A percentile compares a stretch with the other conserved stretches of the same genome.
phyloP scores from a whole-genome alignment of 2,329 filamentous ascomycete genomes.

The Boeremia lycopersici region DNA sequence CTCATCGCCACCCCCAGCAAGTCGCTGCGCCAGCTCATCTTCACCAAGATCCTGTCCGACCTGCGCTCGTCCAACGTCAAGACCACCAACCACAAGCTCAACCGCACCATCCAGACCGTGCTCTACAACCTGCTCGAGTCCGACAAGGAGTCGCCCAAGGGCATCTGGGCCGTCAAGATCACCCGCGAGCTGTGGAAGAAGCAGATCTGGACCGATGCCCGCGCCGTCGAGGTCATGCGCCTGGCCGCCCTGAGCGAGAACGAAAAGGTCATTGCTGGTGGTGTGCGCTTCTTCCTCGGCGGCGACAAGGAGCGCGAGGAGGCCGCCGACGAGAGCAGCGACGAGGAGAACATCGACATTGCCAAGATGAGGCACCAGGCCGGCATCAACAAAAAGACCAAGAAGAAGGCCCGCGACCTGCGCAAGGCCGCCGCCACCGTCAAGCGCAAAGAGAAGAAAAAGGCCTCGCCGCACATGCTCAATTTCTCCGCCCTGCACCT shows the following conservation, averaged over 20 bases:
- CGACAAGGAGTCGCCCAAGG: slow-evolving; percentile 82
- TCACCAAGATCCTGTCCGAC: slow-evolving; percentile 90
- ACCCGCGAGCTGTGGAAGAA: slow-evolving; percentile 95
- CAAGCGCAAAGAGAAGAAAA: slow-evolving; percentile 82
- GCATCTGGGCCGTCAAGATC: slow-evolving; percentile 94
- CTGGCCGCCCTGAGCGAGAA: slow-evolving; percentile 87
- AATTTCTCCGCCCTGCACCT: slow-evolving; percentile 97
- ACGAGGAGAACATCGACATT: slow-evolving; percentile 78
- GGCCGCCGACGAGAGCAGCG: slow-evolving; percentile 79
- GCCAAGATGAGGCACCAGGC: slow-evolving; percentile 81
- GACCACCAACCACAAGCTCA: slow-evolving; percentile 87
- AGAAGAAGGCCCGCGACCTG: slow-evolving; percentile 80
- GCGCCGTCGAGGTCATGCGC: slow-evolving; percentile 98
- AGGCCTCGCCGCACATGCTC: slow-evolving; percentile 81
- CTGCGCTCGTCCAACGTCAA: slow-evolving; percentile 87
- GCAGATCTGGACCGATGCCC: slow-evolving; percentile 93
- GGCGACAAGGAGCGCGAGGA: slow-evolving; percentile 96
- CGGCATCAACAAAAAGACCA: slow-evolving; percentile 95
- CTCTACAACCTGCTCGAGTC: slow-evolving; percentile 89
- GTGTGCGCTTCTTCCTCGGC: slow-evolving; percentile 92
- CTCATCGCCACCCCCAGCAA: slow-evolving; percentile 93
- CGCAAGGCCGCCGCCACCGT: slow-evolving; percentile 82
- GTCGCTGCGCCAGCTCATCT: slow-evolving; percentile 79
- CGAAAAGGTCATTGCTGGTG: slow-evolving; percentile 87
- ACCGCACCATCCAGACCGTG: slow-evolving; percentile 89